A percentile compares a stretch with the other conserved stretches of the same genome.
phyloP scores from a whole-genome alignment of 2,329 filamentous ascomycete genomes.

The Aspergillus amoenus region DNA sequence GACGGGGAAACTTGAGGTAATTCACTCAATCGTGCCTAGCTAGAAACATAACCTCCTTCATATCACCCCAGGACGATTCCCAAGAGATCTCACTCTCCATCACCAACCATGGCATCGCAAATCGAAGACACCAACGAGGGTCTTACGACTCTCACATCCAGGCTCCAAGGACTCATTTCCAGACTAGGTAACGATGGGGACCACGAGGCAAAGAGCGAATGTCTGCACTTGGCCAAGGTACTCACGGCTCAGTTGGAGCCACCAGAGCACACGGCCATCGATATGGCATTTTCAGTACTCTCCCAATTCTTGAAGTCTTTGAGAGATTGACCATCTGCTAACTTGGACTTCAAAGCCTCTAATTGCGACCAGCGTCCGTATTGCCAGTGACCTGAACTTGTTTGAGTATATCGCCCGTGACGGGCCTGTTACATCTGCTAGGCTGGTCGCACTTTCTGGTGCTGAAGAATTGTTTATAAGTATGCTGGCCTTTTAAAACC shows the following conservation, averaged over 20 bases:
- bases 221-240: constrained; percentile 3
- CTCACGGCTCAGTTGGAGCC: constrained; percentile 3
- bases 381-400: constrained; percentile 2
- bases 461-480: not conserved
- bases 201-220: not conserved
- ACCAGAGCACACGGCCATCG: constrained; percentile 2
- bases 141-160: not conserved
- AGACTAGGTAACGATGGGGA: not conserved
- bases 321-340: no score
- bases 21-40: no score
- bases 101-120: not conserved
- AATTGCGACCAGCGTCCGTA: not conserved
- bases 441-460: not conserved
- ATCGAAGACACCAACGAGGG: not conserved
- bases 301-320: no score
- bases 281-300: constrained; percentile 5
- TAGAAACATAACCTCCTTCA: no score
- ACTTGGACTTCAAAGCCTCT: not conserved
- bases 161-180: not conserved
- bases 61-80: no score
- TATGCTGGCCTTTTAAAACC: no score
- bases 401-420: not conserved
- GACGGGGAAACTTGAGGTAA: no score
- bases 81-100: not conserved
- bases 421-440: not conserved